phyloP scores from a whole-genome alignment of 345 rosid genomes.

The Eucalyptus regnans region DNA sequence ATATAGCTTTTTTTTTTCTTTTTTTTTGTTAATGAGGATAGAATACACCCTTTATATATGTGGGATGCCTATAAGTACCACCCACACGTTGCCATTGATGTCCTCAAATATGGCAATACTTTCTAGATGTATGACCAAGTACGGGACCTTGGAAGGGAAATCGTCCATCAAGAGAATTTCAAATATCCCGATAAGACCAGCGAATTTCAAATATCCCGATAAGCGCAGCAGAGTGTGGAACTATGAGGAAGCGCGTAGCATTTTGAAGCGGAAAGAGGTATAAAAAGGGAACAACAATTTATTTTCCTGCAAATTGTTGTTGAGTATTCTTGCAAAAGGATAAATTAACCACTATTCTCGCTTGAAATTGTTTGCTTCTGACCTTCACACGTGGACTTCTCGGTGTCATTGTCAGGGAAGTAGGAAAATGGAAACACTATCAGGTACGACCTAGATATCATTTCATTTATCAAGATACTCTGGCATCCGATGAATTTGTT shows the following conservation, averaged over 20 bases:
- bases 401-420: too few species aligned
- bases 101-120: not conserved
- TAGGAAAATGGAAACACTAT: too few species aligned
- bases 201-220: fast-evolving
- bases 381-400: too few species aligned
- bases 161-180: not conserved
- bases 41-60: not conserved
- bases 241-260: not conserved
- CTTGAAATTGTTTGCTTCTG: not conserved
- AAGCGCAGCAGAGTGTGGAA: not conserved
- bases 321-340: not conserved
- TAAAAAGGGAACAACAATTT: not conserved
- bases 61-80: not conserved
- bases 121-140: not conserved
- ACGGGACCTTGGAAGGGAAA: not conserved
- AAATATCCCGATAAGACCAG: fast-evolving
- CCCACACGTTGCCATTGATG: not conserved
- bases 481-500: too few species aligned
- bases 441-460: too few species aligned
- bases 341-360: too few species aligned
- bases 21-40: not conserved
- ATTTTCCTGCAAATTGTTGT: not conserved
- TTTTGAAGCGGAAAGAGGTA: not conserved
- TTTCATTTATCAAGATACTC: too few species aligned
- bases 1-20: not conserved